Conservation (phyloP, 2,329 filamentous ascomycete genomes). For the Pseudodiploospora longispora region DNA sequence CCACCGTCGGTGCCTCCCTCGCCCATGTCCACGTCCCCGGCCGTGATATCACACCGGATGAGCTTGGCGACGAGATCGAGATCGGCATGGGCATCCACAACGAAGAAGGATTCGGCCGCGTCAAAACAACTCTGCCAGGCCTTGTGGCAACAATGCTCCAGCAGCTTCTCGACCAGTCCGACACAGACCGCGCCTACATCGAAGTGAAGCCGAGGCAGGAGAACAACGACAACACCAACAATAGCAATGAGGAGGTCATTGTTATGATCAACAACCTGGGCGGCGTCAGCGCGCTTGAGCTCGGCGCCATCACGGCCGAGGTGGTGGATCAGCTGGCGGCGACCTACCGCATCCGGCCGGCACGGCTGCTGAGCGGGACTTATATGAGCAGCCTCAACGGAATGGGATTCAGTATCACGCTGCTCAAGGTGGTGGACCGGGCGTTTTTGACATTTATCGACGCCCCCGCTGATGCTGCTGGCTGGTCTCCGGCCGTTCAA, state of each 20-base stretch:
- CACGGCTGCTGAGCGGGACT: constrained; percentile 28
- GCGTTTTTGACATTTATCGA: constrained; percentile 60
- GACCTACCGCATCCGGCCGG: constrained; percentile 39
- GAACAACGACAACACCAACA: constrained; percentile 12
- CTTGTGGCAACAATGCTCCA: constrained; percentile 54
- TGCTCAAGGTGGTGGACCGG: constrained; percentile 26
- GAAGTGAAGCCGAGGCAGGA: constrained; percentile 32
- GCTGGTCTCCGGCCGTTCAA: constrained; percentile 41
- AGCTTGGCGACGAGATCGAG: constrained; percentile 49
- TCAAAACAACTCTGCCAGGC: constrained; percentile 38
- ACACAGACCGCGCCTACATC: constrained; percentile 47
- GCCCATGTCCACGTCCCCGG: constrained; percentile 49
- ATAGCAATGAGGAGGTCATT: constrained; percentile 23
- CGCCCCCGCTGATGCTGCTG: constrained; percentile 57
- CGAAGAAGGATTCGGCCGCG: constrained; percentile 33
- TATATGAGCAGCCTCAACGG: constrained; percentile 69
- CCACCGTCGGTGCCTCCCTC: constrained; percentile 43
- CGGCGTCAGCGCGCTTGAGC: constrained; percentile 13
- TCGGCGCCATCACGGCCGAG: constrained; percentile 13
- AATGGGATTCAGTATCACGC: constrained; percentile 61
- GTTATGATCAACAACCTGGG: constrained; percentile 16
- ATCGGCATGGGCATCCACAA: constrained; percentile 27
- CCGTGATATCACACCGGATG: constrained; percentile 22
- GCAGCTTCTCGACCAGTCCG: constrained; percentile 49
- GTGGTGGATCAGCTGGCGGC: constrained; percentile 11